Evolutionary conservation across 2,329 filamentous ascomycete genomes (phyloP).

Genomic region (Parastagonospora nodorum): DNA sequence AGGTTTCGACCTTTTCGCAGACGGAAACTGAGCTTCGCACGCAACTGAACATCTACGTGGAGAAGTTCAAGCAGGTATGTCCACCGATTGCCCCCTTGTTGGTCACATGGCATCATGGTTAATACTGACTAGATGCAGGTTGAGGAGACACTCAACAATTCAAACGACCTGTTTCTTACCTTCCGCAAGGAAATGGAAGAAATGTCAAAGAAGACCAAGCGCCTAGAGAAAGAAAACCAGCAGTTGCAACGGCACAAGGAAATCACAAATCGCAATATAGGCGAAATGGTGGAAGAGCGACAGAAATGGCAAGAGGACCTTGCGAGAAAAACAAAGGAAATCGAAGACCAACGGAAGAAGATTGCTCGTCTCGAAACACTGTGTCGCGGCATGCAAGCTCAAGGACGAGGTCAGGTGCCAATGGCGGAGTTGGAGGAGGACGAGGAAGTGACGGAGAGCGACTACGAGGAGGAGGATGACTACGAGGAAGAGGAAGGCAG

Average conservation of each 20-base stretch:
- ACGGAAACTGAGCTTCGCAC: slow-evolving; percentile 92
- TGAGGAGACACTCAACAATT: slow-evolving; percentile 97
- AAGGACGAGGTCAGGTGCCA: slow-evolving; percentile 75
- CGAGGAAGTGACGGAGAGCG: slow-evolving; percentile 58
- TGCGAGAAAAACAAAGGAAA: slow-evolving; percentile 72
- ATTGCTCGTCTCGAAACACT: slow-evolving; percentile 91
- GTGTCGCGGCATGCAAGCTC: slow-evolving; percentile 94
- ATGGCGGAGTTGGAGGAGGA: slow-evolving; percentile 58
- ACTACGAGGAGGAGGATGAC: slow-evolving; percentile 49
- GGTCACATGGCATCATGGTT: slow-evolving; percentile 43
- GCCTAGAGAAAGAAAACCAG: slow-evolving; percentile 94
- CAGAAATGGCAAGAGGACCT: slow-evolving; percentile 75
- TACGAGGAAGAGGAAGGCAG: slow-evolving; percentile 49
- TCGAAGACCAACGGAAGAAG: slow-evolving; percentile 81
- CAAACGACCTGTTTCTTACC: slow-evolving; percentile 94
- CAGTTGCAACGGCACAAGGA: slow-evolving; percentile 91
- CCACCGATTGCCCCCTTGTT: slow-evolving; percentile 17
- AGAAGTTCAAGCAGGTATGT: slow-evolving; percentile 98
- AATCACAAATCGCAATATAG: slow-evolving; percentile 89
- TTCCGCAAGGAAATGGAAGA: slow-evolving; percentile 99
- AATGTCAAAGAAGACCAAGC: slow-evolving; percentile 98
- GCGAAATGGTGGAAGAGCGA: slow-evolving; percentile 95
- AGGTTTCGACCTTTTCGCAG: slow-evolving; percentile 94
- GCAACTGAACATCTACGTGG: slow-evolving; percentile 97
- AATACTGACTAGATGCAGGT: slow-evolving; percentile 71